These are phyloP conservation scores for Elaeis oleifera DNA, from an alignment of 202 grass and related monocot species.

Conservation along the genomic window DNA sequence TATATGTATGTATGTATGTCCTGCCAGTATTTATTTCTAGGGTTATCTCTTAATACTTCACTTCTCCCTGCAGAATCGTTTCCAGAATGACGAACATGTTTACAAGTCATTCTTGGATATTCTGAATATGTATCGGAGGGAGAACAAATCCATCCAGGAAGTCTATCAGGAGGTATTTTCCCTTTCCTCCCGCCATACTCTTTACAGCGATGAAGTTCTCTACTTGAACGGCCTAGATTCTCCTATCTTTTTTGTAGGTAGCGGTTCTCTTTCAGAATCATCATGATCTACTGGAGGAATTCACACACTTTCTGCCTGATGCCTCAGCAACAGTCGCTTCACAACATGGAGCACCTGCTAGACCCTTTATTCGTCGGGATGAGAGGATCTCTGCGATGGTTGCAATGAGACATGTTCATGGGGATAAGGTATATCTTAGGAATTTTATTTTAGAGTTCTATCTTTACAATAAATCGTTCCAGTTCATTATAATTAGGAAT, in stretches of 20 bases:
- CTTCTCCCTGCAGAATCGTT: conserved; percentile 36
- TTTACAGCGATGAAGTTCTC: too few relatives aligned
- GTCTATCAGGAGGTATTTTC: conserved; percentile 40
- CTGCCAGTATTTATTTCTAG: not conserved
- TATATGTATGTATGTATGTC: not conserved
- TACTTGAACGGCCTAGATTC: not conserved
- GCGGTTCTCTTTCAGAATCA: conserved; percentile 33
- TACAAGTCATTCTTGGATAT: conserved; percentile 52
- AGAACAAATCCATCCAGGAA: conserved; percentile 42
- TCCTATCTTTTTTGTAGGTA: conserved; percentile 32
- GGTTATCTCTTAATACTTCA: conserved; percentile 5
- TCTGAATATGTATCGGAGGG: conserved; percentile 46
- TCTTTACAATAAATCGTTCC: not conserved
- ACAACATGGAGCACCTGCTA: conserved; percentile 25
- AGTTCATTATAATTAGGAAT: too few relatives aligned
- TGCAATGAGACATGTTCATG: conserved; percentile 23
- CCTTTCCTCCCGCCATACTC: not conserved
- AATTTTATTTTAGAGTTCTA: too few relatives aligned
- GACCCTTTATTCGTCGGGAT: conserved; percentile 22
- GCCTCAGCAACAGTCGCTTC: conserved; percentile 24
- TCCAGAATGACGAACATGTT: conserved; percentile 36
- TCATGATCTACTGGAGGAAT: conserved; percentile 46
- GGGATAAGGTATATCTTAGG: conserved; percentile 12
- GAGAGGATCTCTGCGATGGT: conserved; percentile 32
- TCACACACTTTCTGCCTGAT: conserved; percentile 43